Evolutionary conservation across 1,139 yeast species (phyloP), one percentile per base, ranked within the genome.

Genomic region (Kurtzmaniella quercitrusa): DNA sequence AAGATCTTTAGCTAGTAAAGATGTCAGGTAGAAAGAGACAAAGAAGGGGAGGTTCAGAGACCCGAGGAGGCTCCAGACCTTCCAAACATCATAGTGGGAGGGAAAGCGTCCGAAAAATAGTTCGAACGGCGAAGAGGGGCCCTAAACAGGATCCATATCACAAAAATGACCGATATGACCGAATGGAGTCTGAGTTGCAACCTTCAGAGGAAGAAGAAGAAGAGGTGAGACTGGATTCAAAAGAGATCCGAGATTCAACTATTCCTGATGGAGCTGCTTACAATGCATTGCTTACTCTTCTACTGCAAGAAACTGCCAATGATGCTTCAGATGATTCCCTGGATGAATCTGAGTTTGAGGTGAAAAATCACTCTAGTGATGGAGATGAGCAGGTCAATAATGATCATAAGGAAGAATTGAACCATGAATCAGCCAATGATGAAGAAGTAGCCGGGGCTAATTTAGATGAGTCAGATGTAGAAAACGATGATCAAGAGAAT

Each of bases 231-330:
- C n/a, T 4, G 31, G 14, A 5, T 27, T 27, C 31, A 27, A 10
- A 27, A 10, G 10, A 10, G n/a, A 15, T 11, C 42, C 25, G 25
- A 38, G 25, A 12, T 2, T 43, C 34, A n/a, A 48, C 44, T 27
- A 50, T 42, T 5, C 43, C 48, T 12, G 47, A 40, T n/a, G 71
- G 72, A 8, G 70, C 74, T 58, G 93, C 94, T 0, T 88, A 88
- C 59, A 77, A 79, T 53, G 95, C 96, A 0, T 67, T 90, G 43
- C 65, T 90, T 57, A 84, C 94, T 0, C 71, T 88, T 43, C 68
- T 89, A 47, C 75, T 75, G 41, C 68, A 80, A 2, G 88, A 82
- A 42, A 79, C 70, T 41, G 58, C 63, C 21, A 57, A 57, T 38
- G 61, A 51, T 54, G 58, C 19, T 50, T 27, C 16, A 11, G 40